Evolutionary conservation across 306 rosid species (phyloP).

Genomic region (Quercus mongolica): DNA sequence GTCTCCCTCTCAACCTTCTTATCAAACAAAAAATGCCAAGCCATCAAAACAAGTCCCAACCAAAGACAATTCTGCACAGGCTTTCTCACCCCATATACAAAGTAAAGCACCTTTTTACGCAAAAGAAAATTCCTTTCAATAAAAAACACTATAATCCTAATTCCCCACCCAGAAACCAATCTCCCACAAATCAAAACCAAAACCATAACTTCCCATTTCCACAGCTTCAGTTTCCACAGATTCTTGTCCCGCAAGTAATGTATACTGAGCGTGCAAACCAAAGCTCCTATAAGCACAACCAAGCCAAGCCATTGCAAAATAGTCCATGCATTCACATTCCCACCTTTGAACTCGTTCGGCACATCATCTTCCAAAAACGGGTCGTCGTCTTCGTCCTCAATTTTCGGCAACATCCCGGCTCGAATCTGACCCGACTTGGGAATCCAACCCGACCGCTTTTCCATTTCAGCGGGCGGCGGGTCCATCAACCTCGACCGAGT

Average conservation of each 20-base stretch:
- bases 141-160: constrained; percentile 52
- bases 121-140: constrained; percentile 71
- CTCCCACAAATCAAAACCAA: constrained; percentile 74
- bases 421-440: constrained; percentile 51
- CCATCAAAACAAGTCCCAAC: constrained; percentile 76
- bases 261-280: constrained; percentile 43
- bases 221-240: constrained; percentile 55
- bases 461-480: constrained; percentile 73
- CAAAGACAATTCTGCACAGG: constrained; percentile 77
- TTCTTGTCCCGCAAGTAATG: constrained; percentile 30
- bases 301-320: constrained; percentile 71
- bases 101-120: constrained; percentile 72
- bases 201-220: constrained; percentile 89
- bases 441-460: constrained; percentile 36
- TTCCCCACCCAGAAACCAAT: constrained; percentile 79
- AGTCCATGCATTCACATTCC: constrained; percentile 30
- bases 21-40: constrained; percentile 72
- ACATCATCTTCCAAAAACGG: constrained; percentile 75
- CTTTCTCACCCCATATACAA: constrained; percentile 70
- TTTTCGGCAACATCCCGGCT: constrained; percentile 49
- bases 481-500: constrained; percentile 72
- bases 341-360: constrained; percentile 48
- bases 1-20: constrained; percentile 65
- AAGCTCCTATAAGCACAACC: constrained; percentile 49
- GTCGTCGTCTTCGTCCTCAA: constrained; percentile 67